Evolutionary conservation across 768 basidiomycete genomes (phyloP), one percentile per base, ranked within the genome.

Genomic region (Macrolepiota dolichaula): DNA sequence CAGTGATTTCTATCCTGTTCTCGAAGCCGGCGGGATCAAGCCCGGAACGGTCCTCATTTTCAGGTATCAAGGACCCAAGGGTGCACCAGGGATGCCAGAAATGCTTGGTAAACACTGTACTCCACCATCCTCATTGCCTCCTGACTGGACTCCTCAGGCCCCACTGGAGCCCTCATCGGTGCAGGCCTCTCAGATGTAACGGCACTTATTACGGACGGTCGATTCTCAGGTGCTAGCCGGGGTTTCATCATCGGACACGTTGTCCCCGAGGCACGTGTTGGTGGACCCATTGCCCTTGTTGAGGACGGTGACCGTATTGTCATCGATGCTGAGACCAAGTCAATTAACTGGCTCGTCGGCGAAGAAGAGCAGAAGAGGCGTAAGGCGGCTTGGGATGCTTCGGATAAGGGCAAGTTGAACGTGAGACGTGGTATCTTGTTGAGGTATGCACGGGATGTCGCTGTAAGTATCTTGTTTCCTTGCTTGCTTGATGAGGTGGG

Each of bases 21-120:
- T 95, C 29, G 85, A 84, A 69, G 82, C 77, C 2, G 89, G 91
- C 12, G 86, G 92, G 68, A 86, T 95, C 68, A 90, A 81, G 64
- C 74, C 85, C 2, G 92, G 93, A 0, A 88, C 77, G 70, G 85
- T 91, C 42, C 76, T 94, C 61, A 86, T 95, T 49, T 88, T 95
- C 77, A 82, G 93, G 61, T 95, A 94, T 72, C 90, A 91, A 74
- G 93, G 93, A 12, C 92, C 94, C 0, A 93, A 91, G 71, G 92
- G 93, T 27, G 93, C 85, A n/a, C 94, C 92, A 27, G 93, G 93
- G 24, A 94, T 93, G 92, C 93, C 93, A 9, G 92, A 95, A 77
- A 81, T 81, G 80, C 69, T 80, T 6, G 80, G 76, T 78, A 70
- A 49, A 57, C 29, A 7, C 29, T 32, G 10, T 27, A 15, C 24